Evolutionary conservation across 2,329 filamentous ascomycete species (phyloP), one percentile per base, ranked within the genome.

Genomic region (Nemania sp.): DNA sequence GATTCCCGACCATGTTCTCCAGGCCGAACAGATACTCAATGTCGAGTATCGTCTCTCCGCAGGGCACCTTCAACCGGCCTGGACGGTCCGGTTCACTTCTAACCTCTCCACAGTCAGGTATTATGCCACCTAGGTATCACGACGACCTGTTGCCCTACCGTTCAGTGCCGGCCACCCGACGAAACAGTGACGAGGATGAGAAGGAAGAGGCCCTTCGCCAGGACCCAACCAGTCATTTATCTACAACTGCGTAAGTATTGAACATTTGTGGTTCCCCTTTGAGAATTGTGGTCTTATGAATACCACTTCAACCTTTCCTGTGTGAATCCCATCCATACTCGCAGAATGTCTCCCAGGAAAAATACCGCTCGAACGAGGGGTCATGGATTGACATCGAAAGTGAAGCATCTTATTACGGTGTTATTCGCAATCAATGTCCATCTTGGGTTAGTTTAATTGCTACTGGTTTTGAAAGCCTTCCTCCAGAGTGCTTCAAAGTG

Each of bases 181-280:
- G 94, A 72, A 97, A 97, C 78, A 98, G 95, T 62, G 92, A 98
- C 77, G 92, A 95, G 73, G 92, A 95, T 73, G 93, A 97, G 75
- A 94, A 95, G 77, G 92, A 94, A 77, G 89, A 91, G 73, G 88
- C 90, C 70, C 88, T 92, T 75, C 85, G 89, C 71, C 86, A 91
- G 78, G 86, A 91, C 74, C 85, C 88, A n/a, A 89, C 90, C 41
- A 90, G 90, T 74, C 91, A 92, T 76, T 87, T 92, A 64, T 89
- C 91, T 55, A 90, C 88, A 58, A 92, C 93, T 79, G 89, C 90
- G 93, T 96, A 89, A 89, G 93, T 94, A 24, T 67, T 74, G 49
- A 53, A 52, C 58, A 13, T 62, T 41, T 65, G 8, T 43, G 22
- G 11, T 58, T 59, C 26, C 60, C 26, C 22, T 56, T 29, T 15